phyloP scores from a whole-genome alignment of 768 basidiomycete genomes.

The Hericium alpestre region DNA sequence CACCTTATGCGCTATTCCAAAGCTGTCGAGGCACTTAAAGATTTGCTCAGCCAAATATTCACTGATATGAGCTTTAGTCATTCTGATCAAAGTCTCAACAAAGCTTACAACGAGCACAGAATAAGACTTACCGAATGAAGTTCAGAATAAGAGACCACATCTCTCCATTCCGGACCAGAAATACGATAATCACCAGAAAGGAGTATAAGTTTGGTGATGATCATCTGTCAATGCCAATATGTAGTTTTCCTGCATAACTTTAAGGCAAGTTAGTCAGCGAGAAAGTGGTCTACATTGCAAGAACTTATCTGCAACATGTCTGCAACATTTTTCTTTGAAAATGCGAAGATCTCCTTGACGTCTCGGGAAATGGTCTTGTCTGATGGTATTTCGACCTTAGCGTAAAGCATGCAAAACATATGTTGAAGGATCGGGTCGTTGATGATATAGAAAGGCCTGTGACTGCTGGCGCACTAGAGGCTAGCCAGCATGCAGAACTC shows the following conservation, averaged over 20 bases:
- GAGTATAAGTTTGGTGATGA: constrained; percentile 12
- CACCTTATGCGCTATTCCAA: constrained; percentile 6
- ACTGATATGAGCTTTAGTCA: constrained; percentile 3
- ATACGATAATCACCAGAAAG: constrained; percentile 19
- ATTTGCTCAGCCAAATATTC: constrained; percentile 3
- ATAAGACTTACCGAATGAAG: constrained; percentile 2
- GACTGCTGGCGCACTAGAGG: constrained; percentile 10
- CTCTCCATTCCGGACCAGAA: constrained; percentile 14
- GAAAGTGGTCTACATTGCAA: not conserved
- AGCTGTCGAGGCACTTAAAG: not conserved
- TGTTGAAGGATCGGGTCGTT: constrained; percentile 5
- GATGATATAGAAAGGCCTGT: constrained; percentile 13
- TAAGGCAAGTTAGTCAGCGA: not conserved
- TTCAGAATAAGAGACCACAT: constrained; percentile 1
- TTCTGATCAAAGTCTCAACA: not conserved
- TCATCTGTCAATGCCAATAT: constrained; percentile 16
- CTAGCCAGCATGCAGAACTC: constrained; percentile 4
- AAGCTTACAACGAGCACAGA: not conserved
- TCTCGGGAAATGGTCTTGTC: constrained; percentile 8
- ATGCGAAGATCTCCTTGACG: constrained; percentile 6
- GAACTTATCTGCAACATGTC: not conserved
- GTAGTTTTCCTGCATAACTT: constrained; percentile 11
- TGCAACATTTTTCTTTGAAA: not conserved
- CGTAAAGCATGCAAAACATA: constrained; percentile 11
- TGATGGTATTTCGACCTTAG: constrained; percentile 8